Conservation (phyloP, 164 flowering plant species). For the Nelumbo lutea region DNA sequence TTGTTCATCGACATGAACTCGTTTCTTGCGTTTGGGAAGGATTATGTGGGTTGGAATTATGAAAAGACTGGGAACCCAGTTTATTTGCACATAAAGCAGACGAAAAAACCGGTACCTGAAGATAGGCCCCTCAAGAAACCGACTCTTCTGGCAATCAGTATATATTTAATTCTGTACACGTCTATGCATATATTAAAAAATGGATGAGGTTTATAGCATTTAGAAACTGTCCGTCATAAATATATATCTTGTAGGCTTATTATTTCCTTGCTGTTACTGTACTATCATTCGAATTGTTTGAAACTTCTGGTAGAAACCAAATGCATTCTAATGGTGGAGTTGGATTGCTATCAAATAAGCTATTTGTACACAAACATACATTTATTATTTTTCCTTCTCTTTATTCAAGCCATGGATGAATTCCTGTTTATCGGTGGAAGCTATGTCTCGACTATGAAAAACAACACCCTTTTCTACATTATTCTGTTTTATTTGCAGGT, state of each 20-base stretch:
- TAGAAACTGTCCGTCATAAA: background rate
- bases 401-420: too few species aligned
- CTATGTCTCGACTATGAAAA: background rate
- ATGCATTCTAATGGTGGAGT: background rate
- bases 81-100: constrained; percentile 79
- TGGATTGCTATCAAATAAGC: background rate
- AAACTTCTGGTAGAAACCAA: background rate
- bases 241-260: background rate
- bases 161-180: background rate
- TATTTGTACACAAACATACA: background rate
- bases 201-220: background rate
- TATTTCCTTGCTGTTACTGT: background rate
- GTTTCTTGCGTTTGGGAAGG: constrained; percentile 89
- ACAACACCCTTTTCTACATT: background rate
- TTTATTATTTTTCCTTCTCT: background rate
- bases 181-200: background rate
- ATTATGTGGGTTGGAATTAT: constrained; percentile 74
- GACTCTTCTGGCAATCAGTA: constrained; percentile 87
- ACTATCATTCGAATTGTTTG: background rate
- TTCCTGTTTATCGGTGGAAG: too few species aligned
- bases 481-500: constrained; percentile 41
- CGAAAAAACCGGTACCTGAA: constrained; percentile 56
- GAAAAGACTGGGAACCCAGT: constrained; percentile 89
- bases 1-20: constrained; percentile 76
- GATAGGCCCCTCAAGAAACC: constrained; percentile 95